phyloP scores from a whole-genome alignment of 2,329 filamentous ascomycete genomes.

The Xylariaceae sp. region DNA sequence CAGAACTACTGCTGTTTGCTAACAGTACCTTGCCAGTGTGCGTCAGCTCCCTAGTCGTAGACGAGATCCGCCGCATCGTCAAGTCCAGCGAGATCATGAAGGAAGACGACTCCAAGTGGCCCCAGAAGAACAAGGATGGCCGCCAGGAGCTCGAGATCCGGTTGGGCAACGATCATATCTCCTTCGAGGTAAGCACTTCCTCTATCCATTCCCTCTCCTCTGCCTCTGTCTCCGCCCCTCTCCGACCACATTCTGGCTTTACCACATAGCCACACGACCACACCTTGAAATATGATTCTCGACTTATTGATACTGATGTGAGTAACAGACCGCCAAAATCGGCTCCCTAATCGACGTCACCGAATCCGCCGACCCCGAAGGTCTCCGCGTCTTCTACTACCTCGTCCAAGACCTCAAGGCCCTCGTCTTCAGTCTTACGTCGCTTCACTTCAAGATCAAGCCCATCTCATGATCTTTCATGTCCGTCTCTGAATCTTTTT shows the following conservation, averaged over 20 bases:
- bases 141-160: conserved; percentile 94
- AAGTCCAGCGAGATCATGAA: conserved; percentile 97
- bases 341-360: conserved; percentile 95
- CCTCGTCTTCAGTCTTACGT: conserved; percentile 91
- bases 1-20: background rate
- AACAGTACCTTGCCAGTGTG: conserved; percentile 63
- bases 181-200: conserved; percentile 73
- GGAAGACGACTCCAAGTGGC: conserved; percentile 98
- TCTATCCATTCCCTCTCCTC: background rate
- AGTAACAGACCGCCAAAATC: conserved; percentile 98
- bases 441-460: conserved; percentile 95
- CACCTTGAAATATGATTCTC: no score
- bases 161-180: conserved; percentile 91
- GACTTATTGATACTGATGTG: no score
- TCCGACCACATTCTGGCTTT: no score
- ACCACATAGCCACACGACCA: no score
- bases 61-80: conserved; percentile 96
- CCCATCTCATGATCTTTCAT: conserved; percentile 55
- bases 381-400: conserved; percentile 96
- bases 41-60: conserved; percentile 82
- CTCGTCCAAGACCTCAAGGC: conserved; percentile 96
- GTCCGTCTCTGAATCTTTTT: no score
- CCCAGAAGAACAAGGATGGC: conserved; percentile 98
- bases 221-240: no score
- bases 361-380: conserved; percentile 92